These are phyloP conservation scores for Pseudofabraea citricarpa DNA, from an alignment of 2,329 filamentous ascomycete species.

Conservation along the genomic window DNA sequence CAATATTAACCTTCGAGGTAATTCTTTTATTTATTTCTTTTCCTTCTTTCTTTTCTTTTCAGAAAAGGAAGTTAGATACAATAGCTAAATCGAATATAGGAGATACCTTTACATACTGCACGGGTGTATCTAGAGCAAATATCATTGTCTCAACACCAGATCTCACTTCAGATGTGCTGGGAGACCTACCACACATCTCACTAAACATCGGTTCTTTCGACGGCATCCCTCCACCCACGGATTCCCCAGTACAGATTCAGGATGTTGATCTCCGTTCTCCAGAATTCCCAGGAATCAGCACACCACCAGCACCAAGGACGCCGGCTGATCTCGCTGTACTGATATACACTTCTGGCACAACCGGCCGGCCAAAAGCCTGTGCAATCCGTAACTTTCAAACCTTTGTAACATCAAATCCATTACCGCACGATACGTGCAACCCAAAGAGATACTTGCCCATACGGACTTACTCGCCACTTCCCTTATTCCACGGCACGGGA, in stretches of 20 bases:
- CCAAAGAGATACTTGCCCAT: conserved; percentile 37
- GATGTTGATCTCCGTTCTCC: conserved; percentile 7
- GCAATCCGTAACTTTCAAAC: conserved; percentile 33
- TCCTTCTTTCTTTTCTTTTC: not conserved
- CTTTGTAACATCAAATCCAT: conserved; percentile 31
- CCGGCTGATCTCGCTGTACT: conserved; percentile 31
- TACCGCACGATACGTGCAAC: conserved; percentile 30
- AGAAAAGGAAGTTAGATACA: conserved; percentile 3
- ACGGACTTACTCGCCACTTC: conserved; percentile 41
- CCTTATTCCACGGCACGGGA: conserved; percentile 43
- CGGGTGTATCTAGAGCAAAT: conserved; percentile 35
- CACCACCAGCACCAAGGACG: conserved; percentile 27
- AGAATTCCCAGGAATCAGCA: conserved; percentile 10
- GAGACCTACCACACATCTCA: conserved; percentile 29
- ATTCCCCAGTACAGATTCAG: conserved; percentile 4
- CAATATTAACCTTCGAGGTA: conserved; percentile 42
- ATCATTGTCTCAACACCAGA: conserved; percentile 40
- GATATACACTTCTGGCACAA: conserved; percentile 45
- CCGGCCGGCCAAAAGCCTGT: conserved; percentile 41
- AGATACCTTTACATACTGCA: conserved; percentile 39
- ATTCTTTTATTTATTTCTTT: too few species aligned
- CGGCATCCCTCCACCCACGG: conserved; percentile 3
- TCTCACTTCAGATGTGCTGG: conserved; percentile 28
- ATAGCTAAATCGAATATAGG: conserved; percentile 21
- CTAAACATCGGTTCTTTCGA: conserved; percentile 34